phyloP scores from a whole-genome alignment of 2,329 filamentous ascomycete species.

The Diaporthe longicolla region DNA sequence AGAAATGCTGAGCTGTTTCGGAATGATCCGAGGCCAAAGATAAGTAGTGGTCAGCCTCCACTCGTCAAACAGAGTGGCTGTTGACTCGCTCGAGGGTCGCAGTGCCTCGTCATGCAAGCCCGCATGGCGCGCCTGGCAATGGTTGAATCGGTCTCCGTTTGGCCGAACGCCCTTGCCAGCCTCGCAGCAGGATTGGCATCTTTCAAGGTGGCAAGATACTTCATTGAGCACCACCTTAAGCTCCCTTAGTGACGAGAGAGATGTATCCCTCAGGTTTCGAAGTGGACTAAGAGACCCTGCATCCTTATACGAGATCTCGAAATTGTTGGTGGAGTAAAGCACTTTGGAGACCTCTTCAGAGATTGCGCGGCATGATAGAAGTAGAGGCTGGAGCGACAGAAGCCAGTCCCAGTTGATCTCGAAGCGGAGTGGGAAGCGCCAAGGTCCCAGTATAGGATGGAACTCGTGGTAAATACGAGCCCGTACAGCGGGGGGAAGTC shows the following conservation, averaged over 20 bases:
- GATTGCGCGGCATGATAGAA: conserved; percentile 3
- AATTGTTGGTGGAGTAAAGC: not conserved
- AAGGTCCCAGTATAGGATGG: not conserved
- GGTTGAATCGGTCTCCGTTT: too few species aligned
- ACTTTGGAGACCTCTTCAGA: not conserved
- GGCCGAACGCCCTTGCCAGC: too few species aligned
- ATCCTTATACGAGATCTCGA: not conserved
- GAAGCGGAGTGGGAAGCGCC: not conserved
- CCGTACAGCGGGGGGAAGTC: not conserved
- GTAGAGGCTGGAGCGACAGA: not conserved
- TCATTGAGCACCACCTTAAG: conserved; percentile 4
- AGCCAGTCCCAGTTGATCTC: not conserved
- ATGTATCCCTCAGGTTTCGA: not conserved
- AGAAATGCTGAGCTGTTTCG: not conserved
- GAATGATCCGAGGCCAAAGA: not conserved
- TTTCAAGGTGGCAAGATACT: not conserved
- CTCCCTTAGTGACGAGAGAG: not conserved
- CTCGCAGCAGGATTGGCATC: not conserved
- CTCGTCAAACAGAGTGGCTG: not conserved
- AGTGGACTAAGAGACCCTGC: not conserved
- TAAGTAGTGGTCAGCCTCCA: not conserved
- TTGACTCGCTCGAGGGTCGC: not conserved
- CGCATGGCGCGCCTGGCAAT: too few species aligned
- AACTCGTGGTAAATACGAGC: not conserved
- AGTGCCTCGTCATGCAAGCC: not conserved